A percentile compares a stretch with the other conserved stretches of the same genome.
phyloP scores from a whole-genome alignment of 2,329 filamentous ascomycete genomes.

The Clarireedia homoeocarpa region DNA sequence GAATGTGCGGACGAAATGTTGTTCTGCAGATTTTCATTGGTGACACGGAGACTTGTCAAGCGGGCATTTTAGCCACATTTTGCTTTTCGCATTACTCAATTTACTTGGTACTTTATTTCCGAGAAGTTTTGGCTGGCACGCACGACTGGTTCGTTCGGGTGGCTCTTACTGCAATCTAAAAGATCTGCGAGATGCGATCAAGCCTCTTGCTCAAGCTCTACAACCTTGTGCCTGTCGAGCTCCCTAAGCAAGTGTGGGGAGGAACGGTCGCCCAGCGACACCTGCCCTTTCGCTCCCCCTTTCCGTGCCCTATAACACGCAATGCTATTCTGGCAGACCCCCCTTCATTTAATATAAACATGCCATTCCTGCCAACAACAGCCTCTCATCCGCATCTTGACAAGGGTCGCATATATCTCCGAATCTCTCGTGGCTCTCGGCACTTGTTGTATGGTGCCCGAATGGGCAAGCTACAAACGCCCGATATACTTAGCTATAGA shows the following conservation, averaged over 20 bases:
- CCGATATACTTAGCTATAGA: too few relatives aligned
- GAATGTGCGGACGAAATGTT: not conserved
- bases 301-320: too few relatives aligned
- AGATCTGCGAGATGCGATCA: not conserved
- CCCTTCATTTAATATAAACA: slow-evolving; percentile 1
- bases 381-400: not conserved
- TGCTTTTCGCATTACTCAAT: not conserved
- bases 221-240: too few relatives aligned
- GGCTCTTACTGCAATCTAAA: not conserved
- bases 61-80: not conserved
- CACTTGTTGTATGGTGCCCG: not conserved
- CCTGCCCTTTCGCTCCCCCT: too few relatives aligned
- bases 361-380: not conserved
- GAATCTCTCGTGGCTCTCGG: not conserved
- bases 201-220: not conserved
- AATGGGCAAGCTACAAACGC: too few relatives aligned
- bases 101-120: not conserved
- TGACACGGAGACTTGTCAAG: slow-evolving; percentile 1
- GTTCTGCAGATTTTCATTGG: slow-evolving; percentile 1
- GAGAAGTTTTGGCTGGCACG: too few relatives aligned
- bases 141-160: too few relatives aligned
- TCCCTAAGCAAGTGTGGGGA: not conserved
- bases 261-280: not conserved
- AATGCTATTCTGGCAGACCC: too few relatives aligned
- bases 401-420: not conserved